phyloP scores from a whole-genome alignment of 2,329 filamentous ascomycete species.

The Monosporascus sp. region DNA sequence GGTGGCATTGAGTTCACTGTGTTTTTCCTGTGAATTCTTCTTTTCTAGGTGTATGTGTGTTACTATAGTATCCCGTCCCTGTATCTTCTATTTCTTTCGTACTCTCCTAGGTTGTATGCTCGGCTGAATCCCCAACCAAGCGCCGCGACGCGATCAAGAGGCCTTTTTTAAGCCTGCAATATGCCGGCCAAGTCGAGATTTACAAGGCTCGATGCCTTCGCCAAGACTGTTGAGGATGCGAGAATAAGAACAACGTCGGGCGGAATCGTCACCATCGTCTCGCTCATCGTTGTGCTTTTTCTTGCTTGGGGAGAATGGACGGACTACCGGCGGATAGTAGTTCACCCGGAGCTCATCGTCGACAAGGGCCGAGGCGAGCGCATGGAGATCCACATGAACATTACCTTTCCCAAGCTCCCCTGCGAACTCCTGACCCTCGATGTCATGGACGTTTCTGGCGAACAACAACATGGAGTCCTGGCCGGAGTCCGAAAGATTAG shows the following conservation, averaged over 20 bases:
- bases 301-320: constrained; percentile 93
- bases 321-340: constrained; percentile 80
- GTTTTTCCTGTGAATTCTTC: constrained; percentile 3
- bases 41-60: constrained; percentile 3
- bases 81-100: background rate
- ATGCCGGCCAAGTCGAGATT: constrained; percentile 95
- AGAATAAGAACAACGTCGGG: constrained; percentile 92
- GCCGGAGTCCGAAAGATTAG: constrained; percentile 91
- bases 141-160: background rate
- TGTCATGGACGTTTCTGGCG: constrained; percentile 98
- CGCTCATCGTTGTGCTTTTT: constrained; percentile 81
- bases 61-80: background rate
- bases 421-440: constrained; percentile 95
- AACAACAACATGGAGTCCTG: constrained; percentile 90
- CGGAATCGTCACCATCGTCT: constrained; percentile 89
- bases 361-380: constrained; percentile 97
- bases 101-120: background rate
- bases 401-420: constrained; percentile 88
- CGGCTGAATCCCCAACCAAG: background rate
- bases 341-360: constrained; percentile 89
- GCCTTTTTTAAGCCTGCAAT: constrained; percentile 6
- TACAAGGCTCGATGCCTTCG: constrained; percentile 95
- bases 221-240: constrained; percentile 98
- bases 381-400: constrained; percentile 98
- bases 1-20: background rate